A percentile compares a stretch with the other conserved stretches of the same genome.
Conservation (phyloP, 2,329 filamentous ascomycete species). For the Aspergillus proliferans region DNA sequence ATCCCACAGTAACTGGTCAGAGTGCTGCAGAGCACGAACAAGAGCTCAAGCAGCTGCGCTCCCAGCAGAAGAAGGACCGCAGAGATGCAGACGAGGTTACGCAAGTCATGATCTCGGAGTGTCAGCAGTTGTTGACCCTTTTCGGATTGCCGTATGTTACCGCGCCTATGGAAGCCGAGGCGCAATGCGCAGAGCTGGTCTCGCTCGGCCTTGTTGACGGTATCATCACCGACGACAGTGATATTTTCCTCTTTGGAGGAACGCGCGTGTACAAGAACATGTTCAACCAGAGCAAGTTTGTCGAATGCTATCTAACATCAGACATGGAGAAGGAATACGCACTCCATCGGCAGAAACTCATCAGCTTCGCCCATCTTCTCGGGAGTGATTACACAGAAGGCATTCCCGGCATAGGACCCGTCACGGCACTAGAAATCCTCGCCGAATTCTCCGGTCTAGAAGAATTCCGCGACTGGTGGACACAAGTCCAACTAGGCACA, state of each 20-base stretch:
- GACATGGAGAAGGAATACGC: constrained; percentile 88
- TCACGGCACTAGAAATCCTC: constrained; percentile 88
- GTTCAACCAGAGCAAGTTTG: constrained; percentile 98
- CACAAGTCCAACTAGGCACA: constrained; percentile 65
- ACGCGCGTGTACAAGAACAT: constrained; percentile 98
- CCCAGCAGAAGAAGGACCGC: constrained; percentile 93
- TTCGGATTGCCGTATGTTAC: constrained; percentile 97
- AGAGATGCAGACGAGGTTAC: constrained; percentile 96
- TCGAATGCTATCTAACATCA: constrained; percentile 82
- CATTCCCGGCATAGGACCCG: constrained; percentile 81
- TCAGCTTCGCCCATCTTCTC: constrained; percentile 81
- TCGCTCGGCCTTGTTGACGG: constrained; percentile 83
- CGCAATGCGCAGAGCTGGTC: constrained; percentile 91
- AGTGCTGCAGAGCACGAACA: constrained; percentile 75
- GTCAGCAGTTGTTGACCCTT: constrained; percentile 78
- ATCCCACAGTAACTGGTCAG: constrained; percentile 63
- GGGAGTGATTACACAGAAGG: constrained; percentile 95
- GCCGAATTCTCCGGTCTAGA: constrained; percentile 73
- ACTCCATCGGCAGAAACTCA: constrained; percentile 77
- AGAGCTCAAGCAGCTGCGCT: constrained; percentile 78
- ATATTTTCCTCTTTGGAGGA: constrained; percentile 94
- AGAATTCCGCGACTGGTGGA: constrained; percentile 86
- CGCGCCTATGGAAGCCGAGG: constrained; percentile 97
- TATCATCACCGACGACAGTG: constrained; percentile 94
- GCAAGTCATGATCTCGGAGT: constrained; percentile 91